These are phyloP conservation scores for Ustilago esculenta DNA, from an alignment of 1,284 basidiomycete species.

Conservation along the genomic window DNA sequence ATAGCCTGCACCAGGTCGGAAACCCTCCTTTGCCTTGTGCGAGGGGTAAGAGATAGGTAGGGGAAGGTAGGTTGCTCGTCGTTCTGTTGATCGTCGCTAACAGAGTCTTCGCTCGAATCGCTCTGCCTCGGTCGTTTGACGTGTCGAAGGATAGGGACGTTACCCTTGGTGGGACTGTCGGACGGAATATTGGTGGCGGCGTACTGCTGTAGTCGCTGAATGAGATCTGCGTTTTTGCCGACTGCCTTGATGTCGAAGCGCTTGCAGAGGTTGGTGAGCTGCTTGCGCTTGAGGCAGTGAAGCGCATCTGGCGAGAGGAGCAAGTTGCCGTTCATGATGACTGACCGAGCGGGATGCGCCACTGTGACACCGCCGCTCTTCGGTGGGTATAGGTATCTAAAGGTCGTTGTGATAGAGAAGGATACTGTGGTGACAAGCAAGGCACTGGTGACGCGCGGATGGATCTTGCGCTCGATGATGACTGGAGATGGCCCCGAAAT, in stretches of 20 bases:
- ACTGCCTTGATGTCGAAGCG: slow-evolving; percentile 50
- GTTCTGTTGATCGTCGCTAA: slow-evolving; percentile 7
- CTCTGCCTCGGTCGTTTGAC: slow-evolving; percentile 41
- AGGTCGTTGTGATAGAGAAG: background rate
- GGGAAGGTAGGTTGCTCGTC: background rate
- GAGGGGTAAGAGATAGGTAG: slow-evolving; percentile 29
- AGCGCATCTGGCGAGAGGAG: slow-evolving; percentile 50
- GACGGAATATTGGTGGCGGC: slow-evolving; percentile 40
- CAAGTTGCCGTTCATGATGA: slow-evolving; percentile 33
- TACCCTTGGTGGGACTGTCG: slow-evolving; percentile 44
- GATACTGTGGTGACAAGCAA: background rate
- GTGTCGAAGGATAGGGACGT: slow-evolving; percentile 37
- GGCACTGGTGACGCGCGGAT: no score
- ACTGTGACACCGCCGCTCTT: slow-evolving; percentile 9
- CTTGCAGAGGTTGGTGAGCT: slow-evolving; percentile 52
- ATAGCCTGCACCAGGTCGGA: slow-evolving; percentile 43
- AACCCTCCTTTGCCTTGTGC: slow-evolving; percentile 30
- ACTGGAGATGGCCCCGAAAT: background rate
- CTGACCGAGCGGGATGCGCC: background rate
- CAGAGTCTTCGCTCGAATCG: slow-evolving; percentile 30
- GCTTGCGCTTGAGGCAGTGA: slow-evolving; percentile 55
- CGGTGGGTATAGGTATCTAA: background rate
- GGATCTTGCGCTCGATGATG: no score
- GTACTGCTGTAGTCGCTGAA: slow-evolving; percentile 39
- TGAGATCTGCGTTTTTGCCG: slow-evolving; percentile 50